A percentile compares a stretch with the other conserved stretches of the same genome.
These are phyloP conservation scores for Pseudopyricularia javanii DNA, from an alignment of 2,329 filamentous ascomycete genomes.

Conservation along the genomic window DNA sequence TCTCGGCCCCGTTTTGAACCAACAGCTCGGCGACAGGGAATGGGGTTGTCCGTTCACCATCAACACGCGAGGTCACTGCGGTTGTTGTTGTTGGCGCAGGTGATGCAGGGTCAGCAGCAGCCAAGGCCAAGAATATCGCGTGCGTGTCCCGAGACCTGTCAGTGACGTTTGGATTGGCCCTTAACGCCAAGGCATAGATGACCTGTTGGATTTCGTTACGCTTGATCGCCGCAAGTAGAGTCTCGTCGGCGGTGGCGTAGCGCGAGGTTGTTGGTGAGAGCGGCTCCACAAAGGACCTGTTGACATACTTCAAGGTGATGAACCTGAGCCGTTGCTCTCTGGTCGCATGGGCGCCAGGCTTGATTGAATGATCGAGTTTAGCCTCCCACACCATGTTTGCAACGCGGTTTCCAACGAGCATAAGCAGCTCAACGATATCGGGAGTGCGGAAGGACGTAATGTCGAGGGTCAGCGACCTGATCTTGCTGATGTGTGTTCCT, in stretches of 20 bases:
- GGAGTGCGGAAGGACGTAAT: slow-evolving; percentile 82
- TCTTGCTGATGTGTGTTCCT: slow-evolving; percentile 94
- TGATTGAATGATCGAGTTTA: slow-evolving; percentile 58
- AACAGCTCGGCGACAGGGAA: slow-evolving; percentile 88
- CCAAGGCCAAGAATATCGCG: slow-evolving; percentile 79
- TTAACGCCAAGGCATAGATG: slow-evolving; percentile 76
- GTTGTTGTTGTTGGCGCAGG: slow-evolving; percentile 20
- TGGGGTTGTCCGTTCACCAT: slow-evolving; percentile 42
- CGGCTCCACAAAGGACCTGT: slow-evolving; percentile 68
- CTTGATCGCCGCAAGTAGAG: slow-evolving; percentile 83
- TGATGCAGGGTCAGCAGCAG: slow-evolving; percentile 77
- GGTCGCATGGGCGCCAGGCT: slow-evolving; percentile 65
- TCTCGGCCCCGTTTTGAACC: slow-evolving; percentile 85
- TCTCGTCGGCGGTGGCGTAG: slow-evolving; percentile 73
- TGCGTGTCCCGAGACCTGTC: slow-evolving; percentile 85
- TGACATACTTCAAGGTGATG: slow-evolving; percentile 90
- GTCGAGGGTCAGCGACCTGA: slow-evolving; percentile 88
- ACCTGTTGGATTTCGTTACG: slow-evolving; percentile 92
- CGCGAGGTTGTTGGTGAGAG: slow-evolving; percentile 64
- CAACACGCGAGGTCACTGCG: slow-evolving; percentile 23
- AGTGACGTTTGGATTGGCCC: slow-evolving; percentile 73
- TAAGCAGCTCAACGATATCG: slow-evolving; percentile 88
- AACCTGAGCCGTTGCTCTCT: slow-evolving; percentile 88
- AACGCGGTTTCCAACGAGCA: slow-evolving; percentile 84
- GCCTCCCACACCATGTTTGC: slow-evolving; percentile 98